These are phyloP conservation scores for Capniomyces stellatus DNA, from an alignment of 371 early-diverging fungal genomes.

Conservation along the genomic window DNA sequence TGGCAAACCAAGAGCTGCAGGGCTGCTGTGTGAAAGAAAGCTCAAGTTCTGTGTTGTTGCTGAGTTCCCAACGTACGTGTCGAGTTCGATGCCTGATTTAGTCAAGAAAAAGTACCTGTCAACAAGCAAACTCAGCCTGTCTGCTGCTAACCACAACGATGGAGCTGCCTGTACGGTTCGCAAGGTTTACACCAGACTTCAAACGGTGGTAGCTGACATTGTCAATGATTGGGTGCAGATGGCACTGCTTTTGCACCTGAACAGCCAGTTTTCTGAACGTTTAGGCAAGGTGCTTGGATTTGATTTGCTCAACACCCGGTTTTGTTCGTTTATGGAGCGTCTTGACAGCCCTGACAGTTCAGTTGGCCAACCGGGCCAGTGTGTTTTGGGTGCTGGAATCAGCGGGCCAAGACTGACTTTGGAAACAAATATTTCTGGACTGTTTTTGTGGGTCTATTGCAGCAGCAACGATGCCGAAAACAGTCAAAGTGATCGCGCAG, in stretches of 20 bases:
- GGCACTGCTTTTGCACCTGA: not conserved
- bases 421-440: not conserved
- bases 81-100: too few relatives aligned
- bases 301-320: not conserved
- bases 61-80: not conserved
- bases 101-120: too few relatives aligned
- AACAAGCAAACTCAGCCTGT: too few relatives aligned
- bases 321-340: not conserved
- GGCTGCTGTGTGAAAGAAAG: too few relatives aligned
- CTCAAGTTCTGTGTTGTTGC: not conserved
- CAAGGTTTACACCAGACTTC: not conserved
- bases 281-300: not conserved
- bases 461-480: not conserved
- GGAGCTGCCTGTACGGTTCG: not conserved
- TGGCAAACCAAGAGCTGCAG: too few relatives aligned
- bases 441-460: not conserved
- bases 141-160: not conserved
- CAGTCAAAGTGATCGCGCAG: not conserved
- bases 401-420: not conserved
- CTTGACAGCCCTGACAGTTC: not conserved
- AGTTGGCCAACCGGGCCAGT: too few relatives aligned
- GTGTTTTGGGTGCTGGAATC: not conserved
- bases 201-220: not conserved
- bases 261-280: not conserved
- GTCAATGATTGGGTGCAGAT: not conserved